These are phyloP conservation scores for Cordyceps fumosorosea DNA, from an alignment of 2,329 filamentous ascomycete genomes.

Conservation along the genomic window DNA sequence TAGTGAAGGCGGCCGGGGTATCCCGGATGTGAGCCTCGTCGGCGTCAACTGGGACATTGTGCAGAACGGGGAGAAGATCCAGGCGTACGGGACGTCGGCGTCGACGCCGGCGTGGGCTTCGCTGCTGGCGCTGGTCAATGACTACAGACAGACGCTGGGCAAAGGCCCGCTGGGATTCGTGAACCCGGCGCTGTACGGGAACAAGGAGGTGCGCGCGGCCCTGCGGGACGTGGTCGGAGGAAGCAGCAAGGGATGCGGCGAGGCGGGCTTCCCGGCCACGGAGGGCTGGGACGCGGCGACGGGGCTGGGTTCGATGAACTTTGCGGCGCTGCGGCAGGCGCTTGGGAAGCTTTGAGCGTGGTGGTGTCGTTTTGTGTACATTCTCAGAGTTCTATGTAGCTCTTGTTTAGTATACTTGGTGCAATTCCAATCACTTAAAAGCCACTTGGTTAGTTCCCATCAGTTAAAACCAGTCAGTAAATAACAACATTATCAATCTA, in stretches of 20 bases:
- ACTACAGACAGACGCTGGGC: slow-evolving; percentile 1
- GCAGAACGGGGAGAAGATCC: not conserved
- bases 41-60: not conserved
- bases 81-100: not conserved
- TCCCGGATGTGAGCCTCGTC: slow-evolving; percentile 34
- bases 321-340: not conserved
- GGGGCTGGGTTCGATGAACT: not conserved
- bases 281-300: slow-evolving; percentile 7
- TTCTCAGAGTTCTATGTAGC: too few relatives aligned
- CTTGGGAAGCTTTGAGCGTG: not conserved
- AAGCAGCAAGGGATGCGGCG: slow-evolving; percentile 1
- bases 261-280: not conserved
- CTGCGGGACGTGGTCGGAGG: not conserved
- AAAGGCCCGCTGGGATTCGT: slow-evolving; percentile 4
- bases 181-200: slow-evolving; percentile 6
- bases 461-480: too few relatives aligned
- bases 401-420: too few relatives aligned
- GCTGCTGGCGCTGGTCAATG: slow-evolving; percentile 4
- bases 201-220: not conserved
- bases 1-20: slow-evolving; percentile 34
- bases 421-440: too few relatives aligned
- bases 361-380: too few relatives aligned
- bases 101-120: not conserved
- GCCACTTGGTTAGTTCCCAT: too few relatives aligned
- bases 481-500: too few relatives aligned